Evolutionary conservation across 192 early-diverging fungal genomes (phyloP).

Genomic region (Ambispora gerdemannii): DNA sequence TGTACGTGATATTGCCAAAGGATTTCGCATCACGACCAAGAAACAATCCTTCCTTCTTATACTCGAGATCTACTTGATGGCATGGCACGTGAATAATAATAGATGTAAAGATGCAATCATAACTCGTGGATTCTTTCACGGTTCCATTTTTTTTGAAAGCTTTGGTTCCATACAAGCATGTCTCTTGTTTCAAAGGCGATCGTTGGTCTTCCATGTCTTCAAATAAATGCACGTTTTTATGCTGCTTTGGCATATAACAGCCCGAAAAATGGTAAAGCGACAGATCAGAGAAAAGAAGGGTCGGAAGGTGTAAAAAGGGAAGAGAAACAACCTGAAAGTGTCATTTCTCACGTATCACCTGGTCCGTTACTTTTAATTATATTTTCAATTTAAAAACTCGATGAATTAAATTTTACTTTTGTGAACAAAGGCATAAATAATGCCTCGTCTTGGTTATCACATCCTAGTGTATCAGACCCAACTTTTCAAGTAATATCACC

Average conservation of each 20-base stretch:
- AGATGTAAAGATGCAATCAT: no score
- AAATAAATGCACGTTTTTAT: not conserved
- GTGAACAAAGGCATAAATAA: conserved; percentile 37
- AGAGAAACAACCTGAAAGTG: not conserved
- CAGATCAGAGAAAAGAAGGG: not conserved
- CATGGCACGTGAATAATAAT: no score
- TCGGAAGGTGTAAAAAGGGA: not conserved
- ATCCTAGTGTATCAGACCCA: conserved; percentile 45
- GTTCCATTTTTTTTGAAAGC: no score
- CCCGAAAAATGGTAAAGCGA: not conserved
- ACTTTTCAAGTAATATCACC: conserved; percentile 53
- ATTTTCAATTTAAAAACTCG: not conserved
- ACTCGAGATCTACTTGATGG: no score
- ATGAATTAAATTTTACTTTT: not conserved
- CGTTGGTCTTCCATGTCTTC: not conserved
- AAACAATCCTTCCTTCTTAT: no score
- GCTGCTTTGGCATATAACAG: not conserved
- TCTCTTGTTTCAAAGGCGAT: no score
- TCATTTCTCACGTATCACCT: not conserved
- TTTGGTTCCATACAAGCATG: no score
- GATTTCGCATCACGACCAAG: no score
- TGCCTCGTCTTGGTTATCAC: conserved; percentile 40
- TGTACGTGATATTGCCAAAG: no score
- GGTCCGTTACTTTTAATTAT: not conserved
- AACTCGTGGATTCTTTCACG: no score